These are phyloP conservation scores for Tolypocladium capitatum DNA, from an alignment of 2,329 filamentous ascomycete genomes.

Conservation along the genomic window DNA sequence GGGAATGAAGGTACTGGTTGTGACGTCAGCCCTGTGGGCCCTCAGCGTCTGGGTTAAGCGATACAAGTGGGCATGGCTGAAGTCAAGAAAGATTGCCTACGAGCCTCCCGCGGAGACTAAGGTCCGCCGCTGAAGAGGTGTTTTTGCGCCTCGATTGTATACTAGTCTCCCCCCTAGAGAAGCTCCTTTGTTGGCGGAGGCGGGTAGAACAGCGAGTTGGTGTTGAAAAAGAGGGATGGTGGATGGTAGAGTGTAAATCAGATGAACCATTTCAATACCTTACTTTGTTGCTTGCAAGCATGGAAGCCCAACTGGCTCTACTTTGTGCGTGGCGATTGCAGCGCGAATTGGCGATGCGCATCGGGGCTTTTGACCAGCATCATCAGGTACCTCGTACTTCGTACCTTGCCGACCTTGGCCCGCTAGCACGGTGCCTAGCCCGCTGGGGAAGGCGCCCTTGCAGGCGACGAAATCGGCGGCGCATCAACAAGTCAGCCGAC, in stretches of 20 bases:
- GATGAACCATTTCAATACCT: constrained; percentile 30
- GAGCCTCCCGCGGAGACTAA: constrained; percentile 53
- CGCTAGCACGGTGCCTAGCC: neutral
- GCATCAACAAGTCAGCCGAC: constrained; percentile 2
- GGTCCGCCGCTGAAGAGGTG: constrained; percentile 31
- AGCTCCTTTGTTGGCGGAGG: constrained; percentile 29
- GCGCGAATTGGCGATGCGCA: neutral
- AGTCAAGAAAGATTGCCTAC: constrained; percentile 89
- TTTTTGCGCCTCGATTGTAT: constrained; percentile 22
- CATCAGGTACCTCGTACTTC: no score
- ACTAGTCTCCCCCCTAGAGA: constrained; percentile 28
- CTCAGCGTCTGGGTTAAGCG: constrained; percentile 96
- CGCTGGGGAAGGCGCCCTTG: neutral
- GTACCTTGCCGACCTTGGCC: no score
- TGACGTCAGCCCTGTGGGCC: constrained; percentile 66
- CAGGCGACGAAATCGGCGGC: neutral
- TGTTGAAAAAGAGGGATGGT: constrained; percentile 15
- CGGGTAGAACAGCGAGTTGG: constrained; percentile 23
- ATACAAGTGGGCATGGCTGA: constrained; percentile 97
- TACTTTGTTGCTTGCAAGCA: constrained; percentile 5
- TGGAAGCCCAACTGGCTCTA: neutral
- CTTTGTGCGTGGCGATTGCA: neutral
- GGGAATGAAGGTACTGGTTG: constrained; percentile 89
- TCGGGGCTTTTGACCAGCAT: no score
- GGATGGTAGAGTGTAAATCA: constrained; percentile 38